Conservation (phyloP, 306 rosid genomes). For the Delonix regia region DNA sequence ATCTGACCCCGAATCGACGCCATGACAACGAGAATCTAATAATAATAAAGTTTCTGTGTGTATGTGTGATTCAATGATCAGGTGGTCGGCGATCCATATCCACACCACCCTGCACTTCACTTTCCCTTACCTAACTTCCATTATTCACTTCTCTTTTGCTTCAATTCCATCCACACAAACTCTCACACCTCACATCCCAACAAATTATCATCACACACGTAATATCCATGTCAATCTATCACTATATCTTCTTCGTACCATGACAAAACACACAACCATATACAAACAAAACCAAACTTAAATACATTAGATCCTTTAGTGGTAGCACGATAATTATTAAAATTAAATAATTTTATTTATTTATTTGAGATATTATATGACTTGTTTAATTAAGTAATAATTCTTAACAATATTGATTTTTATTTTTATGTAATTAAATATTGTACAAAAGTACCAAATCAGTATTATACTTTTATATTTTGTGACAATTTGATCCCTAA, state of each 20-base stretch:
- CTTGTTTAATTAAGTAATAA: too few species aligned
- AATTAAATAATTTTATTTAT: too few species aligned
- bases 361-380: too few species aligned
- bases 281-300: too few species aligned
- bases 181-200: neutral
- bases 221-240: neutral
- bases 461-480: too few species aligned
- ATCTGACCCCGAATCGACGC: neutral
- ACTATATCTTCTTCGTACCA: neutral
- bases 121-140: constrained; percentile 23
- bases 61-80: constrained; percentile 20
- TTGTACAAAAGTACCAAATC: too few species aligned
- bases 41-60: neutral
- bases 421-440: too few species aligned
- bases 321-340: too few species aligned
- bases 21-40: neutral
- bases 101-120: neutral
- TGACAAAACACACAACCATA: too few species aligned
- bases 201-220: neutral
- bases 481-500: too few species aligned
- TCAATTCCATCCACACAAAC: constrained; percentile 35
- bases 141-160: constrained; percentile 13
- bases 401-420: too few species aligned
- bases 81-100: constrained; percentile 35
- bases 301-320: too few species aligned